phyloP scores from a whole-genome alignment of 108 stramenopile genomes.

The Cyclotella kingstonii region DNA sequence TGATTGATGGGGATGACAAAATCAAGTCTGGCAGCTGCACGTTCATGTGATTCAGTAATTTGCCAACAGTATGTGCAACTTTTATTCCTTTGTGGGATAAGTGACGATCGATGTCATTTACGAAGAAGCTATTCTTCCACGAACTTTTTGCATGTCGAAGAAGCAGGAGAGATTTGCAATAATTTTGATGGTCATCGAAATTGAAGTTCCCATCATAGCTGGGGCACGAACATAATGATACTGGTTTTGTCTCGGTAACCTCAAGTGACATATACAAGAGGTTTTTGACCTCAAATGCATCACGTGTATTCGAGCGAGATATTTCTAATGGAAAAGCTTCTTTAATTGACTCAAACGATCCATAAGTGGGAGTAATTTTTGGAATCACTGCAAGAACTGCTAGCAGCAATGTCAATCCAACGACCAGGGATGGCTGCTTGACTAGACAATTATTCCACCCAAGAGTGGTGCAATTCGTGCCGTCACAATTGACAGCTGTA shows the following conservation, averaged over 20 bases:
- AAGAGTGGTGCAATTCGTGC: too few species aligned
- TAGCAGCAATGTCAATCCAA: too few species aligned
- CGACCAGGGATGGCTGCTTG: too few species aligned
- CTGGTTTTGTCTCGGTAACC: not conserved
- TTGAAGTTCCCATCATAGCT: not conserved
- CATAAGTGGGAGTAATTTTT: too few species aligned
- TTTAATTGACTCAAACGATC: too few species aligned
- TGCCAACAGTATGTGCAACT: conserved; percentile 18
- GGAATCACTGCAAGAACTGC: too few species aligned
- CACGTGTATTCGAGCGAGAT: too few species aligned
- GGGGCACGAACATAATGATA: not conserved
- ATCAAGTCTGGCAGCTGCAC: conserved; percentile 18
- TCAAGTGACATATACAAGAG: too few species aligned
- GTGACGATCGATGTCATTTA: conserved; percentile 17
- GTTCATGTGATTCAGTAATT: conserved; percentile 1
- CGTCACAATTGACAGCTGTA: too few species aligned
- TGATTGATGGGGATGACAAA: conserved; percentile 14
- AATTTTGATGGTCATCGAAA: not conserved
- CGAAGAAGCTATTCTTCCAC: conserved; percentile 11
- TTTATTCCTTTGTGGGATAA: conserved; percentile 6
- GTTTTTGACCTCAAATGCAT: too few species aligned
- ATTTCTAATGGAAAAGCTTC: too few species aligned
- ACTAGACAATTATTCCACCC: too few species aligned
- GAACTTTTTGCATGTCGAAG: conserved; percentile 25
- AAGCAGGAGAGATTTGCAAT: conserved; percentile 20